A percentile compares a stretch with the other conserved stretches of the same genome.
phyloP scores from a whole-genome alignment of 306 rosid genomes.

The Geum urbanum region DNA sequence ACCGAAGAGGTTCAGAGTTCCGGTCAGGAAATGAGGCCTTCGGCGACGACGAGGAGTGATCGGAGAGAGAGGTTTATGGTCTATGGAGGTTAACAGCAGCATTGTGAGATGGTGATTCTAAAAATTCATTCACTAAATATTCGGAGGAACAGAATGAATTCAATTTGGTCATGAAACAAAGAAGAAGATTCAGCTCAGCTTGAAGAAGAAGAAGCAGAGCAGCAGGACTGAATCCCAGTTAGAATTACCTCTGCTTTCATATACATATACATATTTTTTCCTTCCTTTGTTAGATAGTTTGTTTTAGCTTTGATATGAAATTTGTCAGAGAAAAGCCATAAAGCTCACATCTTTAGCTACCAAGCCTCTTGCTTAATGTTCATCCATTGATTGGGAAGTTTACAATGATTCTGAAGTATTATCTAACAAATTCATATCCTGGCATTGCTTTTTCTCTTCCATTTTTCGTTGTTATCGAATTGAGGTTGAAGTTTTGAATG shows the following conservation, averaged over 20 bases:
- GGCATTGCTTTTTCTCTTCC: background rate
- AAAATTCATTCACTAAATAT: conserved; percentile 22
- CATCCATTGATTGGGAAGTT: background rate
- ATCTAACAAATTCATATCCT: background rate
- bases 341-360: no score
- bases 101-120: conserved; percentile 35
- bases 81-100: conserved; percentile 68
- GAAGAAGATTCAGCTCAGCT: no score
- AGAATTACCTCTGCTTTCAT: conserved; percentile 16
- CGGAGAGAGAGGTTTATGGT: conserved; percentile 41
- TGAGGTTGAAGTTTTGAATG: no score
- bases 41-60: background rate
- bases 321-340: no score
- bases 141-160: conserved; percentile 1
- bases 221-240: conserved; percentile 19
- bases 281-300: background rate
- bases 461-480: background rate
- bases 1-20: conserved; percentile 9
- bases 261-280: background rate
- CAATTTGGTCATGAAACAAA: background rate
- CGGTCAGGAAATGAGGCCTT: conserved; percentile 21
- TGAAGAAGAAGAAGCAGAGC: background rate
- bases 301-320: conserved; percentile 10
- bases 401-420: background rate
- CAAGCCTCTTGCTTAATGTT: background rate